Conservation (phyloP, 2,329 filamentous ascomycete genomes). For the Aspergillus amoenus region DNA sequence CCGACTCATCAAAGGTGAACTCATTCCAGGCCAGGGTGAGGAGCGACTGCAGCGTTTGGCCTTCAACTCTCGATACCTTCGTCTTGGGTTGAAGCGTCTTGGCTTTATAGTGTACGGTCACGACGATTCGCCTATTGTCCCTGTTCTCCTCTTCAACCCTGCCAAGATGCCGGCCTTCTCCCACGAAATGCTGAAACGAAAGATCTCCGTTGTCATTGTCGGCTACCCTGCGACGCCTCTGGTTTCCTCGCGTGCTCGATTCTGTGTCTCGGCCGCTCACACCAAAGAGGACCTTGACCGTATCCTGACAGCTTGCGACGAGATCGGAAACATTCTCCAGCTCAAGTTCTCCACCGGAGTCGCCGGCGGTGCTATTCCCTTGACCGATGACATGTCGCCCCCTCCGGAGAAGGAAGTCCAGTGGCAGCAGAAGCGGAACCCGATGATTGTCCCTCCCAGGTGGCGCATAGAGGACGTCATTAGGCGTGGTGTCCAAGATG, state of each 20-base stretch:
- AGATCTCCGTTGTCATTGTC: slow-evolving; percentile 96
- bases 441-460: slow-evolving; percentile 65
- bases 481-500: slow-evolving; percentile 70
- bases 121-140: slow-evolving; percentile 96
- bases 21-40: slow-evolving; percentile 86
- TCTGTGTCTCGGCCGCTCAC: slow-evolving; percentile 93
- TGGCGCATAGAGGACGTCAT: slow-evolving; percentile 79
- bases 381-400: slow-evolving; percentile 66
- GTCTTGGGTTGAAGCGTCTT: slow-evolving; percentile 91
- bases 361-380: slow-evolving; percentile 78
- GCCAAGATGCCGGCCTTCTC: slow-evolving; percentile 98
- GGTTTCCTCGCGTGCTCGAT: slow-evolving; percentile 89
- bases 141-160: slow-evolving; percentile 93
- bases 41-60: slow-evolving; percentile 93
- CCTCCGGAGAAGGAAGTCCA: slow-evolving; percentile 68
- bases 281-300: slow-evolving; percentile 98
- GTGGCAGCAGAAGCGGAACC: slow-evolving; percentile 54
- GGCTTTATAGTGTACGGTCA: slow-evolving; percentile 97
- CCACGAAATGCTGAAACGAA: slow-evolving; percentile 96
- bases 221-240: slow-evolving; percentile 95
- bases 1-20: slow-evolving; percentile 82
- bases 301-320: slow-evolving; percentile 82
- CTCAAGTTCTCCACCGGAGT: slow-evolving; percentile 97
- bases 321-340: slow-evolving; percentile 87
- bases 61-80: slow-evolving; percentile 98